A percentile compares a stretch with the other conserved stretches of the same genome.
Conservation (phyloP, 306 rosid genomes). For the Fragaria vesca region DNA sequence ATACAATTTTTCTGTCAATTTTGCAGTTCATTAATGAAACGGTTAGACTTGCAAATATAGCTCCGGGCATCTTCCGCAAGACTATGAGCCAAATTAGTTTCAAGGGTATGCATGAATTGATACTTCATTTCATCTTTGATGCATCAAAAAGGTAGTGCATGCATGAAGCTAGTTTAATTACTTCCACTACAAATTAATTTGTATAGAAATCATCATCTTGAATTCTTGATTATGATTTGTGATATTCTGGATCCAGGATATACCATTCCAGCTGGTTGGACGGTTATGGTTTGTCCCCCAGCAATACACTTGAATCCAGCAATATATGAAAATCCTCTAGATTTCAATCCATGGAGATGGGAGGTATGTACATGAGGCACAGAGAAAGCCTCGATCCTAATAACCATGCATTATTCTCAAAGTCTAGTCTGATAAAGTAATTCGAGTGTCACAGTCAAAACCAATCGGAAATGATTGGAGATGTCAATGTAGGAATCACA, state of each 20-base stretch:
- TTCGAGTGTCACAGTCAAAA: no score
- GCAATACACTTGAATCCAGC: constrained; percentile 59
- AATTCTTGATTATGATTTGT: no score
- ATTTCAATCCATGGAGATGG: constrained; percentile 70
- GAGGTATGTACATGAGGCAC: constrained; percentile 10
- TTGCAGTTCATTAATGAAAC: constrained; percentile 86
- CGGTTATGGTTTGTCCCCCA: constrained; percentile 56
- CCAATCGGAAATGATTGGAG: no score
- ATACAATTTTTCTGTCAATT: constrained; percentile 29
- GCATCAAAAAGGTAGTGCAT: no score
- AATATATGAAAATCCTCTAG: constrained; percentile 51
- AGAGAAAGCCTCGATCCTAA: no score
- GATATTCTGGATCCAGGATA: constrained; percentile 39
- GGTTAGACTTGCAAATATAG: constrained; percentile 81
- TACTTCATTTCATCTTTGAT: no score
- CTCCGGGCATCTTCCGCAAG: constrained; percentile 85
- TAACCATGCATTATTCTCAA: no score
- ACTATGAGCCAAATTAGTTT: constrained; percentile 56
- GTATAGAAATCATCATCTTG: no score
- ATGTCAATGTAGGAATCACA: no score
- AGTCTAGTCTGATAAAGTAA: no score
- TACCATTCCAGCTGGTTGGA: constrained; percentile 69
- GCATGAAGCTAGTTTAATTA: no score
- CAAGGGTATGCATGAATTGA: constrained; percentile 42
- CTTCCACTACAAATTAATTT: no score